These are phyloP conservation scores for Thymus quinquecostatus DNA, from an alignment of 257 asterid species.

Conservation along the genomic window DNA sequence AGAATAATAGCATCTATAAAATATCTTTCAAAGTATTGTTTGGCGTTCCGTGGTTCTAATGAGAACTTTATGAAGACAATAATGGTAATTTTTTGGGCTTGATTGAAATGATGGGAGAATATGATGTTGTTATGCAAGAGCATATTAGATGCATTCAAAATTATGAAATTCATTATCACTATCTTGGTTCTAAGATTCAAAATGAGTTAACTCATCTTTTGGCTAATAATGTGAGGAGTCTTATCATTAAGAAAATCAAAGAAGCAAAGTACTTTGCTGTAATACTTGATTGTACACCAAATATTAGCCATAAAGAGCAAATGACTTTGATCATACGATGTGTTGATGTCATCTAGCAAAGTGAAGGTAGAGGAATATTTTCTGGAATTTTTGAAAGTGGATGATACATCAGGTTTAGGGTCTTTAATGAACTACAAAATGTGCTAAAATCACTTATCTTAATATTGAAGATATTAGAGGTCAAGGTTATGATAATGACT, in stretches of 20 bases:
- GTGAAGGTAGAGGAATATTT: slow-evolving; percentile 1
- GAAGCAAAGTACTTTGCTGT: slow-evolving; percentile 10
- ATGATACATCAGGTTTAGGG: too few relatives aligned
- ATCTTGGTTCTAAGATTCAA: not conserved
- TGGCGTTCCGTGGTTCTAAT: not conserved
- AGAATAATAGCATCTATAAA: not conserved
- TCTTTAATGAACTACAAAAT: too few relatives aligned
- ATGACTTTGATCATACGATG: slow-evolving; percentile 23
- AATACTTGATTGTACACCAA: slow-evolving; percentile 21
- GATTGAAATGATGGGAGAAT: not conserved
- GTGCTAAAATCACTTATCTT: too few relatives aligned
- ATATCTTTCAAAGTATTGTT: not conserved
- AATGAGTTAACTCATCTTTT: too few relatives aligned
- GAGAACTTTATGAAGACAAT: not conserved
- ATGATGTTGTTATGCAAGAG: not conserved
- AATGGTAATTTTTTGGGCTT: not conserved
- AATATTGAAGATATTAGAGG: too few relatives aligned
- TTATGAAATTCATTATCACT: not conserved
- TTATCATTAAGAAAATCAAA: not conserved
- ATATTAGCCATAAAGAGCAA: slow-evolving; percentile 21
- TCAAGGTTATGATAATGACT: too few relatives aligned
- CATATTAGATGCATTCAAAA: not conserved
- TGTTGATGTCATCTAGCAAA: not conserved
- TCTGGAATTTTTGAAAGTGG: slow-evolving; percentile 5
- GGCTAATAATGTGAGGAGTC: not conserved